These are phyloP conservation scores for Cyclotella baltica DNA, from an alignment of 108 stramenopile genomes.

Conservation along the genomic window DNA sequence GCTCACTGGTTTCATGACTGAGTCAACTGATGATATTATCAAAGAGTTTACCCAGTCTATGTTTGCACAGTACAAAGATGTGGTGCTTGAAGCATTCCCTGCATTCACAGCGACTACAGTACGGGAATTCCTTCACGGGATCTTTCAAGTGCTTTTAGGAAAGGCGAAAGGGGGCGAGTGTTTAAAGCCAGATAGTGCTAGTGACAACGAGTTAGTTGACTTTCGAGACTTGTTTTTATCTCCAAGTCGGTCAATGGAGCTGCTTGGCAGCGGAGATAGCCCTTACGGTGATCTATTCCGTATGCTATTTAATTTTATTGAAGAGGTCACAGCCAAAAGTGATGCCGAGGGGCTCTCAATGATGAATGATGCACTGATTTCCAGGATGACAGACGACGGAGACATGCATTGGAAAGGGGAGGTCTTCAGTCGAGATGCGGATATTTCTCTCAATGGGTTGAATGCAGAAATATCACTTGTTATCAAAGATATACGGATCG, in stretches of 20 bases:
- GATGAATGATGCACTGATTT: slow-evolving; percentile 43
- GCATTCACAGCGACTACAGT: slow-evolving; percentile 38
- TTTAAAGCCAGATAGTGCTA: slow-evolving; percentile 25
- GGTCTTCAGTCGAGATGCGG: slow-evolving; percentile 39
- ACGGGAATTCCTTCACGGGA: slow-evolving; percentile 47
- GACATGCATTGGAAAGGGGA: slow-evolving; percentile 37
- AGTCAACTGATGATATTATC: slow-evolving; percentile 31
- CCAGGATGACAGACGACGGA: slow-evolving; percentile 43
- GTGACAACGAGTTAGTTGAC: slow-evolving; percentile 39
- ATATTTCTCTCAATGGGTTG: slow-evolving; percentile 65
- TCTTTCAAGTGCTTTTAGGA: slow-evolving; percentile 41
- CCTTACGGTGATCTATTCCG: slow-evolving; percentile 53
- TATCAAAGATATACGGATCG: slow-evolving; percentile 58
- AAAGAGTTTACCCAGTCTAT: slow-evolving; percentile 41
- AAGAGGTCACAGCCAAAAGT: slow-evolving; percentile 16
- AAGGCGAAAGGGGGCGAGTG: slow-evolving; percentile 26
- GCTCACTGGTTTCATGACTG: slow-evolving; percentile 52
- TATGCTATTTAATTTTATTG: slow-evolving; percentile 32
- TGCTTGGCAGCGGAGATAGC: slow-evolving; percentile 44
- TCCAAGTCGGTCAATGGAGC: slow-evolving; percentile 21
- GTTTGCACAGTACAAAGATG: slow-evolving; percentile 42
- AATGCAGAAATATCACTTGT: slow-evolving; percentile 65
- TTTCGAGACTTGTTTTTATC: slow-evolving; percentile 52
- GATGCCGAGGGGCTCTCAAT: slow-evolving; percentile 38
- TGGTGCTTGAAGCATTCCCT: slow-evolving; percentile 45